phyloP scores from a whole-genome alignment of 2,329 filamentous ascomycete species.

The Allantophomopsis cytisporea region DNA sequence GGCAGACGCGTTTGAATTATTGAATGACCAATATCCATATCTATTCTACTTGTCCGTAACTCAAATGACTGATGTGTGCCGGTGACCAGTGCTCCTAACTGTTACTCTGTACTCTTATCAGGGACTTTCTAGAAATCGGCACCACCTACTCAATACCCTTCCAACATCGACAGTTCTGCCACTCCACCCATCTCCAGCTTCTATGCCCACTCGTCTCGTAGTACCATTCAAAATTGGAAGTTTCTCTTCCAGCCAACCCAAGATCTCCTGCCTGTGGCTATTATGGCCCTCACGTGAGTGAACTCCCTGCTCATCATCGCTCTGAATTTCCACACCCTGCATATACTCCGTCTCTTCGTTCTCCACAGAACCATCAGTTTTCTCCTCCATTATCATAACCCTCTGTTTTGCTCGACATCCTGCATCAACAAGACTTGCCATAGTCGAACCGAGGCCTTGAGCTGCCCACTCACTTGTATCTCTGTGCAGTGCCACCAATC shows the following conservation, averaged over 20 bases:
- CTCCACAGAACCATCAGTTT: constrained; percentile 11
- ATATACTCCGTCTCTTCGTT: constrained; percentile 11
- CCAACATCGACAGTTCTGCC: constrained; percentile 43
- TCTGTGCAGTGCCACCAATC: constrained; percentile 50
- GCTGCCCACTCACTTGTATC: constrained; percentile 63
- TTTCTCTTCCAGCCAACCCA: constrained; percentile 26
- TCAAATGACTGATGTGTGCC: no score
- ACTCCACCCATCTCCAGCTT: constrained; percentile 37
- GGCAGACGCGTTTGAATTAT: constrained; percentile 1
- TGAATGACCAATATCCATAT: no score
- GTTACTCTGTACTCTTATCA: no score
- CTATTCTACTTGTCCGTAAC: no score
- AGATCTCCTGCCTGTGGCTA: constrained; percentile 15
- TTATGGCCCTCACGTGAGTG: constrained; percentile 4
- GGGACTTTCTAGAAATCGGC: constrained; percentile 26
- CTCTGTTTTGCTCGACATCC: constrained; percentile 30
- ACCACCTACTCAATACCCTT: constrained; percentile 52
- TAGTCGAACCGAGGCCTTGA: constrained; percentile 52
- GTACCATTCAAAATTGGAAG: constrained; percentile 50
- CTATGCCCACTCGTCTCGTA: constrained; percentile 24
- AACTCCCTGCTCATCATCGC: constrained; percentile 1
- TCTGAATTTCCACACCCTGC: constrained; percentile 16
- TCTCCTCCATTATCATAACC: constrained; percentile 27
- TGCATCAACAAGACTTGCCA: constrained; percentile 49
- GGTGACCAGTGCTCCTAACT: no score